These are phyloP conservation scores for Ganoderma leucocontextum DNA, from an alignment of 1,284 basidiomycete species.

Conservation along the genomic window DNA sequence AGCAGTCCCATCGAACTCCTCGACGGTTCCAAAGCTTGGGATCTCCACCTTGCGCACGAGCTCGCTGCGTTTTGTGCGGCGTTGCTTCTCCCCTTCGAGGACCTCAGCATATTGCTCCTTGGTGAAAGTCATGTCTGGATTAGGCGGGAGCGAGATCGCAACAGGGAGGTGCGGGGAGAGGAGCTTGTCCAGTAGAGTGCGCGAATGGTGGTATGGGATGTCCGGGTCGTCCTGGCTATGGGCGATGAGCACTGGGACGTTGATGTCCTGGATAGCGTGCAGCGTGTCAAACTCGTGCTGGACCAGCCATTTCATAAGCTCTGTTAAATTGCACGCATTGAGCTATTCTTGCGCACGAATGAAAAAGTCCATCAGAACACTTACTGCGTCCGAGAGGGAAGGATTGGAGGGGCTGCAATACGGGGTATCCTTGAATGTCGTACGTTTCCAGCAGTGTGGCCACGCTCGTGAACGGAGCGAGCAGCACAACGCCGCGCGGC, in stretches of 20 bases:
- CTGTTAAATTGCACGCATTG: constrained; percentile 44
- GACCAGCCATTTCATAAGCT: constrained; percentile 63
- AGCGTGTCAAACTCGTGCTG: constrained; percentile 75
- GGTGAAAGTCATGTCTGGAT: constrained; percentile 32
- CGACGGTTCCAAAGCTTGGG: constrained; percentile 64
- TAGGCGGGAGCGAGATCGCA: constrained; percentile 48
- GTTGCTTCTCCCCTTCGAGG: constrained; percentile 33
- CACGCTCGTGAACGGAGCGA: constrained; percentile 83
- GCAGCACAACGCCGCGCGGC: constrained; percentile 71
- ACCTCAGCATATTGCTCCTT: constrained; percentile 37
- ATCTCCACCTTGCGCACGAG: constrained; percentile 58
- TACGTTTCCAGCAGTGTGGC: constrained; percentile 75
- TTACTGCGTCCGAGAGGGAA: constrained; percentile 77
- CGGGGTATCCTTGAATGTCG: constrained; percentile 72
- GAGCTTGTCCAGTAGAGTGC: constrained; percentile 75
- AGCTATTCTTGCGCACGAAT: not conserved
- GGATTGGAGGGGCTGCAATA: constrained; percentile 72
- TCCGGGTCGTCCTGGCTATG: constrained; percentile 87
- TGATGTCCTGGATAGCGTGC: constrained; percentile 55
- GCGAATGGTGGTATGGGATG: constrained; percentile 82
- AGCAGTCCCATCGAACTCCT: constrained; percentile 57
- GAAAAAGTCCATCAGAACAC: constrained; percentile 39
- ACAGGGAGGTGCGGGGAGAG: constrained; percentile 69
- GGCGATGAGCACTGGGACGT: constrained; percentile 75
- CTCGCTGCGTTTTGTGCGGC: constrained; percentile 47